These are phyloP conservation scores for Parastagonospora nodorum DNA, from an alignment of 2,329 filamentous ascomycete species.

Conservation along the genomic window DNA sequence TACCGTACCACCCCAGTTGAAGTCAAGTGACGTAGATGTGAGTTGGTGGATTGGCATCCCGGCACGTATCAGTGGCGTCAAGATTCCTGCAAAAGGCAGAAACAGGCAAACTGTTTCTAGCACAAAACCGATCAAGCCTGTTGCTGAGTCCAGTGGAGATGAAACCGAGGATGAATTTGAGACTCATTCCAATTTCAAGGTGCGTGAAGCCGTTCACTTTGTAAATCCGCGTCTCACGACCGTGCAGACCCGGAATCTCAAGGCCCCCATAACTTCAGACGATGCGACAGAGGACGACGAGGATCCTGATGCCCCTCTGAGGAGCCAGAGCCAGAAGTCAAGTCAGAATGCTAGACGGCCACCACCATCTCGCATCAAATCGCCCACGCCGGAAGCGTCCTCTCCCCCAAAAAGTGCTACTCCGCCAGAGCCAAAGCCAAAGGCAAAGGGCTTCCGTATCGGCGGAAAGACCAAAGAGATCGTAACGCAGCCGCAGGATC, in stretches of 20 bases:
- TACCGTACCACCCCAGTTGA: slow-evolving; percentile 30
- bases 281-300: slow-evolving; percentile 45
- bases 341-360: neutral
- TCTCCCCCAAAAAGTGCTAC: slow-evolving; percentile 2
- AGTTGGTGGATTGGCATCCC: slow-evolving; percentile 31
- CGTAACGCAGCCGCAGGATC: neutral
- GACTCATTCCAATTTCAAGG: slow-evolving; percentile 40
- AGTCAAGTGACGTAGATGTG: slow-evolving; percentile 14
- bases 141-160: slow-evolving; percentile 26
- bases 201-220: neutral
- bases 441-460: slow-evolving; percentile 33
- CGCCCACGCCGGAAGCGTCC: slow-evolving; percentile 7
- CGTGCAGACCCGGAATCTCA: slow-evolving; percentile 17
- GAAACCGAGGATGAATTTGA: slow-evolving; percentile 47
- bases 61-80: slow-evolving; percentile 10
- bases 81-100: slow-evolving; percentile 15
- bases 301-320: slow-evolving; percentile 45
- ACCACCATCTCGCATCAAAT: slow-evolving; percentile 1
- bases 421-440: slow-evolving; percentile 15
- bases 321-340: slow-evolving; percentile 17
- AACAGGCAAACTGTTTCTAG: slow-evolving; percentile 6
- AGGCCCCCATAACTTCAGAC: slow-evolving; percentile 9
- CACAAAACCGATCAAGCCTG: slow-evolving; percentile 4
- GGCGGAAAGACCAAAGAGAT: slow-evolving; percentile 29
- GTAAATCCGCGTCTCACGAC: slow-evolving; percentile 1